These are phyloP conservation scores for Dictyophora rubrovolvata DNA, from an alignment of 768 basidiomycete species.

Conservation along the genomic window DNA sequence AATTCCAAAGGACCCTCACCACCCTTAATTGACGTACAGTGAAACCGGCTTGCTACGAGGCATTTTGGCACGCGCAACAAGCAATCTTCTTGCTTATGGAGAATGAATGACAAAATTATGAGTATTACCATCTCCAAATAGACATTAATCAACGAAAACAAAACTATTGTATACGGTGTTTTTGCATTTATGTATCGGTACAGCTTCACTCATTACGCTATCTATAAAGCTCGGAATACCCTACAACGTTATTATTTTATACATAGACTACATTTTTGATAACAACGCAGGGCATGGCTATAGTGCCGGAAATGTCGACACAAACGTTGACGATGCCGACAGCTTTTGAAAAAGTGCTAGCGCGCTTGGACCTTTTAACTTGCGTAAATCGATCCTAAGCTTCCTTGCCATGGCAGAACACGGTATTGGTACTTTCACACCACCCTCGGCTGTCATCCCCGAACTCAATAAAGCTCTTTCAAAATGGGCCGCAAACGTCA, in stretches of 20 bases:
- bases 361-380: conserved; percentile 43
- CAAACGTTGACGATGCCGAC: conserved; percentile 51
- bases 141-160: not conserved
- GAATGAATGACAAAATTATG: no score
- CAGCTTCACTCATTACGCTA: not conserved
- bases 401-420: conserved; percentile 55
- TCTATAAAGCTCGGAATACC: no score
- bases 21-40: conserved; percentile 31
- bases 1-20: conserved; percentile 31
- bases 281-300: not conserved
- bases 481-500: conserved; percentile 58
- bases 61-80: no score
- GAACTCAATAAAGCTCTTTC: conserved; percentile 51
- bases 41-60: conserved; percentile 9
- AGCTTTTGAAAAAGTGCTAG: conserved; percentile 48
- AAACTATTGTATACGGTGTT: not conserved
- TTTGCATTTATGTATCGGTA: conserved; percentile 3
- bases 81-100: no score
- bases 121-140: not conserved
- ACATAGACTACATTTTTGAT: not conserved
- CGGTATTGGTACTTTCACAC: conserved; percentile 35
- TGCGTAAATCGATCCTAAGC: conserved; percentile 52
- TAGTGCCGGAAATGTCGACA: conserved; percentile 48
- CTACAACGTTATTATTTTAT: not conserved
- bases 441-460: conserved; percentile 20